Conservation (phyloP, 768 basidiomycete genomes). For the Coprinopsis strossmayeri region DNA sequence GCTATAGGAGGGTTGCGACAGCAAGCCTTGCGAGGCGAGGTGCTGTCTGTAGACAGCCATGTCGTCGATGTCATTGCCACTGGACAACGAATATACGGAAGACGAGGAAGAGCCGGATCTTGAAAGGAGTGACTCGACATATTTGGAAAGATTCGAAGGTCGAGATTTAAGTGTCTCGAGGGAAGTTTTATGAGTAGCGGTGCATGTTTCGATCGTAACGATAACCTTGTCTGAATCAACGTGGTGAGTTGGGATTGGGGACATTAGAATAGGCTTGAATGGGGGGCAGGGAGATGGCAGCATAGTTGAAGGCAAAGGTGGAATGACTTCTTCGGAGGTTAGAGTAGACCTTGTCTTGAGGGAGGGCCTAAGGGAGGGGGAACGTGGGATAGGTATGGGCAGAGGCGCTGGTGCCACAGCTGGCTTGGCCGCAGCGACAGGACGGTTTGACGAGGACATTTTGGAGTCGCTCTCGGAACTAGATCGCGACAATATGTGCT, state of each 20-base stretch:
- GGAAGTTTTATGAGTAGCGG: conserved; percentile 57
- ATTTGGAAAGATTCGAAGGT: conserved; percentile 59
- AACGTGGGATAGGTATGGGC: conserved; percentile 17
- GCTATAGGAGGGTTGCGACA: conserved; percentile 36
- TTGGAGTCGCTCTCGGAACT: conserved; percentile 22
- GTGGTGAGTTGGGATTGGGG: conserved; percentile 39
- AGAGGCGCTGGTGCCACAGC: conserved; percentile 19
- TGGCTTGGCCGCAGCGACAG: conserved; percentile 7
- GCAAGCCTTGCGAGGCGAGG: conserved; percentile 51
- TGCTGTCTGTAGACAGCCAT: conserved; percentile 57
- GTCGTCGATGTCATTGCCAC: conserved; percentile 35
- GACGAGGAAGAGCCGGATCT: conserved; percentile 33
- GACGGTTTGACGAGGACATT: conserved; percentile 30
- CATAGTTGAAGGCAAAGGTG: conserved; percentile 41
- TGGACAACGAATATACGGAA: conserved; percentile 46
- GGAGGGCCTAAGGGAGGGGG: conserved; percentile 29
- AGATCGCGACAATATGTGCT: conserved; percentile 16
- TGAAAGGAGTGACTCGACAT: conserved; percentile 40
- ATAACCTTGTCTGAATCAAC: conserved; percentile 58
- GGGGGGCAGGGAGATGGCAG: conserved; percentile 39
- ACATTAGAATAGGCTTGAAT: conserved; percentile 64
- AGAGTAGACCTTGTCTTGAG: conserved; percentile 28
- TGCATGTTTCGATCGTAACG: conserved; percentile 70
- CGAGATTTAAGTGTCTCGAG: conserved; percentile 62
- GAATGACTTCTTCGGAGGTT: conserved; percentile 36